Conservation (phyloP, 257 asterid genomes). For the Solanum habrochaites region DNA sequence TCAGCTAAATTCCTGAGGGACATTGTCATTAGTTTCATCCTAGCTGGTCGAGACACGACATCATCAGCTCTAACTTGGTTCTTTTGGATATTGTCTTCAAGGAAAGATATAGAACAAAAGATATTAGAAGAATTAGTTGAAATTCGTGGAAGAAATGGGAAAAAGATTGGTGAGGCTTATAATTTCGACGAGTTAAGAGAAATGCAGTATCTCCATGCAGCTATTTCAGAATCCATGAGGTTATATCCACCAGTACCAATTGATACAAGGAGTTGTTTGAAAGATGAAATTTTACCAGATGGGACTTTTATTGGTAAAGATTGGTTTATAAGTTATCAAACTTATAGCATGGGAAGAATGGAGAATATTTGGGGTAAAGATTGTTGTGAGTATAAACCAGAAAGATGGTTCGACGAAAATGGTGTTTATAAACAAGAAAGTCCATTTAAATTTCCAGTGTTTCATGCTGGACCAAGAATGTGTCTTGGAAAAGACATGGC, state of each 20-base stretch:
- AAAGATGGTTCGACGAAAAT: slow-evolving; percentile 81
- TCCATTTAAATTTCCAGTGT: slow-evolving; percentile 58
- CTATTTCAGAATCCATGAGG: slow-evolving; percentile 79
- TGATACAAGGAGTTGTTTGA: slow-evolving; percentile 44
- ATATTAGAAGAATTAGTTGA: slow-evolving; percentile 38
- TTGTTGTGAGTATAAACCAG: slow-evolving; percentile 67
- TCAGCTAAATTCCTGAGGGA: slow-evolving; percentile 62
- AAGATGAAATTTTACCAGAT: slow-evolving; percentile 61
- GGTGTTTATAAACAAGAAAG: slow-evolving; percentile 55
- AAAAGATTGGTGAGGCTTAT: slow-evolving; percentile 24
- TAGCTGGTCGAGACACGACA: slow-evolving; percentile 91
- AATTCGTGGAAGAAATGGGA: slow-evolving; percentile 11
- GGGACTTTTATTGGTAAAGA: slow-evolving; percentile 60
- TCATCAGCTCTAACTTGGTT: slow-evolving; percentile 86
- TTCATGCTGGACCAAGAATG: slow-evolving; percentile 85
- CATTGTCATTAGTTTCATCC: slow-evolving; percentile 67
- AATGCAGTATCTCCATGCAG: slow-evolving; percentile 86
- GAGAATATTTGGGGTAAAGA: slow-evolving; percentile 71
- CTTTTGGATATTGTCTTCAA: slow-evolving; percentile 60
- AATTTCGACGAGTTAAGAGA: slow-evolving; percentile 55
- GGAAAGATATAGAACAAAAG: slow-evolving; percentile 28
- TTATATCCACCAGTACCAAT: slow-evolving; percentile 81
- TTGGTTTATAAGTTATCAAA: slow-evolving; percentile 52
- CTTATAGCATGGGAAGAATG: slow-evolving; percentile 89
- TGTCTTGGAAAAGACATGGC: slow-evolving; percentile 95